Evolutionary conservation across 1,139 yeast genomes (phyloP).

Genomic region (Blastobotrys arbuscula): DNA sequence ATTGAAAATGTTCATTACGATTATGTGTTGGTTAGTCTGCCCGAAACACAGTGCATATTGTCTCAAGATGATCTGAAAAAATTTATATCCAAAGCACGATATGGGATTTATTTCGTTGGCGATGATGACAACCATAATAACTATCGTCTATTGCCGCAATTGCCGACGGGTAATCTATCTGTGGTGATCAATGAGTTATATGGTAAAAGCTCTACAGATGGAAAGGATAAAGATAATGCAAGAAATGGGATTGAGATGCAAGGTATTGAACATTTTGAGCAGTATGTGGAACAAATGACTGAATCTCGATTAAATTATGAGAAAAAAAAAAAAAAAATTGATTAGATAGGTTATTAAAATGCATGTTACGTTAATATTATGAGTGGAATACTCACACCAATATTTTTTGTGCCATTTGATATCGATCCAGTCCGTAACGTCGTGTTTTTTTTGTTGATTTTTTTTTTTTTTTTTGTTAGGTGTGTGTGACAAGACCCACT

Average conservation of each 20-base stretch:
- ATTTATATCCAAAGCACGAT: constrained; percentile 4
- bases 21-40: constrained; percentile 33
- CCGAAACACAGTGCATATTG: constrained; percentile 15
- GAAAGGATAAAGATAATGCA: constrained; percentile 7
- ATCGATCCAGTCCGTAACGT: too few relatives aligned
- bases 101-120: constrained; percentile 2
- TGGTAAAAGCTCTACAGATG: constrained; percentile 17
- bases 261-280: constrained; percentile 35
- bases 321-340: not conserved
- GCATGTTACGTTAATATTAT: too few relatives aligned
- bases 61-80: constrained; percentile 10
- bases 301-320: constrained; percentile 16
- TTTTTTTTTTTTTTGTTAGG: too few relatives aligned
- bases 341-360: not conserved
- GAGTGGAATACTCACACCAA: too few relatives aligned
- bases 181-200: constrained; percentile 36
- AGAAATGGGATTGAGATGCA: constrained; percentile 27
- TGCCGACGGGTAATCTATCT: constrained; percentile 24
- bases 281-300: constrained; percentile 37
- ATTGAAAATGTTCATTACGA: constrained; percentile 31
- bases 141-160: not conserved
- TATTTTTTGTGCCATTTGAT: not conserved
- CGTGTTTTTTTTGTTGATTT: too few relatives aligned
- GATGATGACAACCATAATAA: not conserved
- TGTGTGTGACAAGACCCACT: too few relatives aligned